Evolutionary conservation across 257 asterid species (phyloP), one percentile per base, ranked within the genome.

Genomic region (Schizonepeta tenuifolia): DNA sequence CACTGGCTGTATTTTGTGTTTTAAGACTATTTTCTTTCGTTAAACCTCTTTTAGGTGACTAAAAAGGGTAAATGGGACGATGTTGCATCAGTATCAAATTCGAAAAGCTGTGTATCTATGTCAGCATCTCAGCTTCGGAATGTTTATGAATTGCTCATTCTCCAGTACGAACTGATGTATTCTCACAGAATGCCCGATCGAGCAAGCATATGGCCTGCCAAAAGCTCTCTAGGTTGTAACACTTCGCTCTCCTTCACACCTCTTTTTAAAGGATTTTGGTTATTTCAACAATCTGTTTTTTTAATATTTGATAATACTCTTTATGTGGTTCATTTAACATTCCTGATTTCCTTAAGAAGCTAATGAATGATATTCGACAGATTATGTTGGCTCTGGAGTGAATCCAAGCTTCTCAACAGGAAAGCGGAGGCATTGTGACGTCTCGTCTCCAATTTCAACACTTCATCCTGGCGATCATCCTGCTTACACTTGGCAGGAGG

Each of bases 31-130:
- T 33, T 55, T 55, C 33, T 55, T 6, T 21, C n/a, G 24, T 11
- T 20, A 54, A 31, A 28, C 21, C 22, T 3, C 1, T 31, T 68
- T 49, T 69, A 91, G 97, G 96, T 88, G 56, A 85, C 87, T 7
- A 83, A 73, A 75, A 77, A 43, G 73, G 88, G 88, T 15, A 87
- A 81, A 78, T 91, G 97, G 97, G 83, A 81, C 7, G 97, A 87
- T 35, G 84, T 91, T 60, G 90, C 87, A 67, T 65, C 81, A 24
- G 70, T 77, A 60, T 73, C 78, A 66, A 79, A 80, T 65, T 35
- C 54, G 61, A 78, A 74, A 61, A 64, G 81, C 74, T 53, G 65
- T 35, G 55, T 33, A 31, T 26, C 75, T 21, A 65, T 84, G 33
- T 43, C 83, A 64, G 82, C 89, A 33, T 65, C 75, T 74, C 94